Base-by-base conservation (phyloP, 139 green algal species). In the Asterochloris erici region DNA sequence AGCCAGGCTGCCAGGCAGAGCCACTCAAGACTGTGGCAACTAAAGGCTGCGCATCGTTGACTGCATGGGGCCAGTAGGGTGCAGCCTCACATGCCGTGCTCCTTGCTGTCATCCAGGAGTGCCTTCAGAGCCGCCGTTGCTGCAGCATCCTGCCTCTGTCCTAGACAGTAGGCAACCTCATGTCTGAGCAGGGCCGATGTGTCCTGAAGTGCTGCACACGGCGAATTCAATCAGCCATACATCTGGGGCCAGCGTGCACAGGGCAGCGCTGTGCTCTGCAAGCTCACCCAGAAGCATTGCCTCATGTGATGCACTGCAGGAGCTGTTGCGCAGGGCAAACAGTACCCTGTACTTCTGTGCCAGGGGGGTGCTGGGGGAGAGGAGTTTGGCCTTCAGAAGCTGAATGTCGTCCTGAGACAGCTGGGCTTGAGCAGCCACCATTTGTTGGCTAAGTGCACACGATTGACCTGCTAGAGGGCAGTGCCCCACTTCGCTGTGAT, bases 131-230 rank as follows among this genome's bases (percentile, higher is more conserved):
- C 80, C 6, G 84, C 27, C 1, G 97, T 81, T 14, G 94, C 93
- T 13, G 86, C 86, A 4, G 90, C 66, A 71, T 98, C 92, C 78
- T 98, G 95, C 15, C 93, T 85, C 88, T 98, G 95, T 1, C 95
- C 95, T 68, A 98, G 68, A 83, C 91, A 96, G 83, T 96, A 98
- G 0, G 95, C 95, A 24, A 98, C 94, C 79, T 98, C 95, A 79
- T 98, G 95, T 14, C 94, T 85, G 78, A 98, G 95, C 2, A 98
- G 86, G 16, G 90, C 91, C 28, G 94, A 97, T 0, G 82, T 38
- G 81, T 96, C 93, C 69, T 90, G 87, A 14, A 98, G 70, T 0
- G 88, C 93, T 97, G 85, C 38, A 73, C n/a, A 84, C 16, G 10
- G 24, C 10, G 4, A 64, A 16, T 11, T 11, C 68, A 64, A 24